A percentile compares a stretch with the other conserved stretches of the same genome.
Conservation (phyloP, 192 early-diverging fungal genomes). For the Backusella australiensis region DNA sequence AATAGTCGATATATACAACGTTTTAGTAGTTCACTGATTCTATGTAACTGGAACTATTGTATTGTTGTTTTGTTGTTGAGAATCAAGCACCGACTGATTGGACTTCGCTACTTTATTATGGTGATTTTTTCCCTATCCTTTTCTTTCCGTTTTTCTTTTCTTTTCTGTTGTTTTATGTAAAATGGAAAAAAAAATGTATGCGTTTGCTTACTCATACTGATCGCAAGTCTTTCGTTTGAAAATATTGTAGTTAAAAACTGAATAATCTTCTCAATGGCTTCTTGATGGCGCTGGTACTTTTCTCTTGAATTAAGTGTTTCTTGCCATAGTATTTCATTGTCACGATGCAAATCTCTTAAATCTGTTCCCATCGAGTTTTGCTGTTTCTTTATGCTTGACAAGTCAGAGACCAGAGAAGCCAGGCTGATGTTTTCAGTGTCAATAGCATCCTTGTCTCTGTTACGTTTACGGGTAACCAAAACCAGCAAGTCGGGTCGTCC, state of each 20-base stretch:
- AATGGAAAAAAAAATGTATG: neutral
- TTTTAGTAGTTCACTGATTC: neutral
- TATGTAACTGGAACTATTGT: neutral
- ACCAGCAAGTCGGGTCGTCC: conserved; percentile 87
- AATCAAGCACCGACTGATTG: neutral
- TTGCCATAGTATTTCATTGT: conserved; percentile 89
- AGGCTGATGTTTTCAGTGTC: conserved; percentile 45
- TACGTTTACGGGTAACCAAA: conserved; percentile 77
- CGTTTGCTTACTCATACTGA: conserved; percentile 23
- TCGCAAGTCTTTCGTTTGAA: conserved; percentile 44
- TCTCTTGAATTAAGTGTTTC: conserved; percentile 74
- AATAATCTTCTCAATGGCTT: conserved; percentile 92
- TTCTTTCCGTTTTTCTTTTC: neutral
- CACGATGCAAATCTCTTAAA: conserved; percentile 80
- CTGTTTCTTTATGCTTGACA: conserved; percentile 86
- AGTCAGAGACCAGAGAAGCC: conserved; percentile 64
- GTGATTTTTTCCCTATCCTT: neutral
- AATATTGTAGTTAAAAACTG: conserved; percentile 89
- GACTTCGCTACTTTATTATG: too few species aligned
- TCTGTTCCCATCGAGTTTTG: conserved; percentile 87
- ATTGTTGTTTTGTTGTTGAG: neutral
- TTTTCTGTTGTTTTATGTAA: neutral
- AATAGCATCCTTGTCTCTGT: conserved; percentile 40
- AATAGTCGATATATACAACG: neutral
- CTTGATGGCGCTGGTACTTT: conserved; percentile 83